Percentiles rank a stretch among this genome's conserved stretches.
phyloP scores from a whole-genome alignment of 345 rosid genomes.

The Psidium guajava region DNA sequence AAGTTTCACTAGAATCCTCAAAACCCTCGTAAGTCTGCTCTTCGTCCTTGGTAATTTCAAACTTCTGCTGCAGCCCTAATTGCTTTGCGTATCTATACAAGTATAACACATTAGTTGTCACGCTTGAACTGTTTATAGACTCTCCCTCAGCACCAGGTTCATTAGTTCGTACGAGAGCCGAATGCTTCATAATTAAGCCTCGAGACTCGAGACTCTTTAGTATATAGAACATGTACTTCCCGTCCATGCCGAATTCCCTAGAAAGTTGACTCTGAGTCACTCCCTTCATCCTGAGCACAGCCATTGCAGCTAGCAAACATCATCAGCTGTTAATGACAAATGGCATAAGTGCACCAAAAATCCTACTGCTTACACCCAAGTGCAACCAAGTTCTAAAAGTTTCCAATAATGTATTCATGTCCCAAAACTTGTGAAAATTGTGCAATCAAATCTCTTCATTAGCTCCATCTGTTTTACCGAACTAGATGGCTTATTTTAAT shows the following conservation, averaged over 20 bases:
- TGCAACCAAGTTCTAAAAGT: not conserved
- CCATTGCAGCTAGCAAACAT: not conserved
- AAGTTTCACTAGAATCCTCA: conserved; percentile 22
- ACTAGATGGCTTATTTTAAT: not conserved
- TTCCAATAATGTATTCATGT: not conserved
- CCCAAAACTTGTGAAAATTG: not conserved
- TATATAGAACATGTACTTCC: conserved; percentile 59
- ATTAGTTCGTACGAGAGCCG: conserved; percentile 63
- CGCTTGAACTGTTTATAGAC: conserved; percentile 35
- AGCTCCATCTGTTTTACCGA: not conserved
- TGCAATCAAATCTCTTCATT: not conserved
- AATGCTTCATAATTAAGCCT: conserved; percentile 61
- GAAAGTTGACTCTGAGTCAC: conserved; percentile 67
- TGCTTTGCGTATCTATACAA: conserved; percentile 69
- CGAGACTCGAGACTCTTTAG: conserved; percentile 65
- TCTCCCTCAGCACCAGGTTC: conserved; percentile 61
- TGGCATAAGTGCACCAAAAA: not conserved
- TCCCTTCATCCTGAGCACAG: conserved; percentile 46
- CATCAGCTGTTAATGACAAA: not conserved
- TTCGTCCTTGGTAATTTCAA: conserved; percentile 53
- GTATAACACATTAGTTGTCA: conserved; percentile 59
- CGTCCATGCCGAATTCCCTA: conserved; percentile 66
- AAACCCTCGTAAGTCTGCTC: conserved; percentile 17
- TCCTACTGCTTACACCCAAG: not conserved
- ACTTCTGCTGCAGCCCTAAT: conserved; percentile 58